Evolutionary conservation across 2,329 filamentous ascomycete genomes (phyloP).

Genomic region (Eutypa lata): DNA sequence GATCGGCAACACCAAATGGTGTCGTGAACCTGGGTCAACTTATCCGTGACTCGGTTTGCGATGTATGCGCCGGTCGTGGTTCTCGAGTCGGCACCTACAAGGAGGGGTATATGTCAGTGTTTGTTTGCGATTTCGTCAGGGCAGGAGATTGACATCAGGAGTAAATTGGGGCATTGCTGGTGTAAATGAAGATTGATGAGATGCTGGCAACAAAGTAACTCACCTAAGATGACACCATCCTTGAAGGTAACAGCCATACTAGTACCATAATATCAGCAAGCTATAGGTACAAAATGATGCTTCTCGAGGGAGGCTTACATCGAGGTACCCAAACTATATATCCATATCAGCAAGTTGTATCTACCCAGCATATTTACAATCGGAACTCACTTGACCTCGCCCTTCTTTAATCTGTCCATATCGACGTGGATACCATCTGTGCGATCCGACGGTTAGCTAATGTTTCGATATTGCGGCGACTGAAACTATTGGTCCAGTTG

Average conservation of each 20-base stretch:
- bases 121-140: neutral
- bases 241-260: conserved; percentile 99
- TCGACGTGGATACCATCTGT: conserved; percentile 98
- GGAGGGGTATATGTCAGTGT: conserved; percentile 8
- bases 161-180: too few relatives aligned
- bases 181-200: conserved; percentile 1
- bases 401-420: conserved; percentile 98
- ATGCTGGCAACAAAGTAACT: conserved; percentile 26
- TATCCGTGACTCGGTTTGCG: conserved; percentile 98
- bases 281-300: neutral
- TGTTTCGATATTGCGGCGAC: conserved; percentile 12
- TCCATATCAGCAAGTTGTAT: conserved; percentile 24
- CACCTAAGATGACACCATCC: conserved; percentile 90
- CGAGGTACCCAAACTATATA: conserved; percentile 81
- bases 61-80: conserved; percentile 98
- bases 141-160: too few relatives aligned
- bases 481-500: conserved; percentile 13
- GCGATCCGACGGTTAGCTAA: conserved; percentile 18
- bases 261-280: conserved; percentile 15
- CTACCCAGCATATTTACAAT: too few relatives aligned
- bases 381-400: conserved; percentile 87
- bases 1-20: conserved; percentile 99
- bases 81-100: conserved; percentile 81
- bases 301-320: conserved; percentile 61
- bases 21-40: conserved; percentile 96